Evolutionary conservation across 495 filamentous ascomycete genomes (phyloP).

Genomic region (Cercophora sp.): DNA sequence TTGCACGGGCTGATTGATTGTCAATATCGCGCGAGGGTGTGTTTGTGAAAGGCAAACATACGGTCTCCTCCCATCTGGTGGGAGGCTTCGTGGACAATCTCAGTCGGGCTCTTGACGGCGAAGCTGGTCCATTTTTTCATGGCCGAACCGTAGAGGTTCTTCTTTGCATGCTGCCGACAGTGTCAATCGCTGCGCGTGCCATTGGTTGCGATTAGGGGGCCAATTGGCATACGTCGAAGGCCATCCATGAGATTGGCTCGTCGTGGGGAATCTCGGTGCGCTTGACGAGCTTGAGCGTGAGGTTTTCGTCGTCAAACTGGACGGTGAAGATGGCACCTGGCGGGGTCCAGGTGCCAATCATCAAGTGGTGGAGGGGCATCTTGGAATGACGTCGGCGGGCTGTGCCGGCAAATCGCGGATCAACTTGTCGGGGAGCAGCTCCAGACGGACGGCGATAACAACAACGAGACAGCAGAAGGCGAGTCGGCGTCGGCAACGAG

Average conservation of each 20-base stretch:
- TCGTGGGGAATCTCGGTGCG: constrained; percentile 72
- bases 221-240: constrained; percentile 62
- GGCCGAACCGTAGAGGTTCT: constrained; percentile 78
- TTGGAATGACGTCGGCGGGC: constrained; percentile 25
- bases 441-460: constrained; percentile 3
- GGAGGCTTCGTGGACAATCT: constrained; percentile 71
- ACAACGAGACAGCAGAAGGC: constrained; percentile 3
- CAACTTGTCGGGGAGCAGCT: constrained; percentile 1
- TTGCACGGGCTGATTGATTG: constrained; percentile 64
- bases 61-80: constrained; percentile 59
- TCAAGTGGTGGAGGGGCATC: constrained; percentile 73
- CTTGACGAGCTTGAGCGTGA: constrained; percentile 68
- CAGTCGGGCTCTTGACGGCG: constrained; percentile 67
- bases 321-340: constrained; percentile 84
- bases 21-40: no score
- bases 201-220: background rate
- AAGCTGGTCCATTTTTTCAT: constrained; percentile 90
- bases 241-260: constrained; percentile 89
- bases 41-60: no score
- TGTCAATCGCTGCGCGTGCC: constrained; percentile 15
- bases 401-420: background rate
- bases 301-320: constrained; percentile 72
- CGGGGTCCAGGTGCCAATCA: constrained; percentile 80
- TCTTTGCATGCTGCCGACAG: constrained; percentile 60
- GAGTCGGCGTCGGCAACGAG: background rate